Evolutionary conservation across 257 asterid genomes (phyloP).

Genomic region (Solanum neorickii): DNA sequence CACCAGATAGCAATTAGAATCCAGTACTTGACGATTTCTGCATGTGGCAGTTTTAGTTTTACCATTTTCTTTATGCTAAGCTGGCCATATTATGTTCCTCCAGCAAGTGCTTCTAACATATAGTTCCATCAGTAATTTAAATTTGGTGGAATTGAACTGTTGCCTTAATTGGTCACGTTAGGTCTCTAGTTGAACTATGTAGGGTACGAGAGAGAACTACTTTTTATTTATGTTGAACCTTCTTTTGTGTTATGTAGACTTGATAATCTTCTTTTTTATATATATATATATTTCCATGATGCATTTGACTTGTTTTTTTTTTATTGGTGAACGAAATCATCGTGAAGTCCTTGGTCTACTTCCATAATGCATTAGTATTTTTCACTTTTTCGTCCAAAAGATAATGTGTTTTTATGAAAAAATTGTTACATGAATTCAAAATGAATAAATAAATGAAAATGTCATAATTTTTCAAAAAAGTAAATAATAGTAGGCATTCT

Average conservation of each 20-base stretch:
- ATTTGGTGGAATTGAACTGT: constrained; percentile 4
- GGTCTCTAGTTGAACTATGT: neutral
- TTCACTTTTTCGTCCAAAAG: too few species aligned
- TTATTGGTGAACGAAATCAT: neutral
- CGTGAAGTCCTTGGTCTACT: too few species aligned
- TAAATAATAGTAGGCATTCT: neutral
- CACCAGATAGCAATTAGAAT: neutral
- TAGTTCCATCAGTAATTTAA: constrained; percentile 6
- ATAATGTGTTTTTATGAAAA: too few species aligned
- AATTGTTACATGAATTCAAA: too few species aligned
- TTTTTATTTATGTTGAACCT: neutral
- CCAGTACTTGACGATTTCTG: neutral
- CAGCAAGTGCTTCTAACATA: neutral
- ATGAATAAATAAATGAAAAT: too few species aligned
- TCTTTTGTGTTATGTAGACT: neutral
- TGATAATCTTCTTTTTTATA: neutral
- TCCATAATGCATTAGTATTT: too few species aligned
- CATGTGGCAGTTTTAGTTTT: neutral
- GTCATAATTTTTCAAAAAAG: neutral
- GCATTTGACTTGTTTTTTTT: neutral
- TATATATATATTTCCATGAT: neutral
- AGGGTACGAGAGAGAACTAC: neutral
- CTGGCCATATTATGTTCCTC: neutral
- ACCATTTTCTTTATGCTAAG: neutral
- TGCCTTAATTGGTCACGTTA: neutral